A percentile compares a stretch with the other conserved stretches of the same genome.
Conservation (phyloP, 495 filamentous ascomycete genomes). For the Penicillium ucsense region DNA sequence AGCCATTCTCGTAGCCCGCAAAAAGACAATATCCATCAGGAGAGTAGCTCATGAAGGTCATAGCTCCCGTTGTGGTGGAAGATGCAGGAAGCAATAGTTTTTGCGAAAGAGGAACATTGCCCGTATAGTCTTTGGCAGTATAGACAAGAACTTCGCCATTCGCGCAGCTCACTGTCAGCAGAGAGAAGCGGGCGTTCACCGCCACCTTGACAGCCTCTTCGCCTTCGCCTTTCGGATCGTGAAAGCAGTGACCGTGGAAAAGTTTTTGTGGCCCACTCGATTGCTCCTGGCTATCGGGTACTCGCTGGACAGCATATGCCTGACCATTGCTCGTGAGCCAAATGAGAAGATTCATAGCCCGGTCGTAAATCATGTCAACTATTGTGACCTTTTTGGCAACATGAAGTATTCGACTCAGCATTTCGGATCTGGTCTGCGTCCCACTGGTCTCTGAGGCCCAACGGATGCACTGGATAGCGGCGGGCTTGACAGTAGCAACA, state of each 20-base stretch:
- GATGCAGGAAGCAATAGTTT: conserved; percentile 58
- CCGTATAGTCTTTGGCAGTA: conserved; percentile 82
- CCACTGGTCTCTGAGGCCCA: conserved; percentile 79
- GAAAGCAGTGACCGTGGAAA: conserved; percentile 88
- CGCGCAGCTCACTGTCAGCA: conserved; percentile 77
- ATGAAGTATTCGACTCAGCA: conserved; percentile 80
- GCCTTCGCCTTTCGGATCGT: conserved; percentile 50
- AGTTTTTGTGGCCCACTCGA: conserved; percentile 46
- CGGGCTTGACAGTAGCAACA: conserved; percentile 86
- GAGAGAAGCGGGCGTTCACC: conserved; percentile 88
- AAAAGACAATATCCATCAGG: conserved; percentile 96
- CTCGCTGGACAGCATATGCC: conserved; percentile 85
- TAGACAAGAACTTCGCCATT: conserved; percentile 80
- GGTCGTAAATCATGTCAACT: conserved; percentile 84
- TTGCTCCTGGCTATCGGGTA: conserved; percentile 22
- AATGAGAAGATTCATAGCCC: conserved; percentile 91
- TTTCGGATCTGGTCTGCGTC: conserved; percentile 81
- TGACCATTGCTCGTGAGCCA: conserved; percentile 89
- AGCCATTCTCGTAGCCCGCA: conserved; percentile 85
- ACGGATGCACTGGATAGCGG: conserved; percentile 89
- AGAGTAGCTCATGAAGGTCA: conserved; percentile 77
- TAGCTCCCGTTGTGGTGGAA: conserved; percentile 47
- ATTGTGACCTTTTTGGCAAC: conserved; percentile 66
- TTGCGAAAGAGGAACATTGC: conserved; percentile 88
- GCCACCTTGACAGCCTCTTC: conserved; percentile 62